Evolutionary conservation across 495 filamentous ascomycete genomes (phyloP).

Genomic region (Aspergillus carlsbadensis): DNA sequence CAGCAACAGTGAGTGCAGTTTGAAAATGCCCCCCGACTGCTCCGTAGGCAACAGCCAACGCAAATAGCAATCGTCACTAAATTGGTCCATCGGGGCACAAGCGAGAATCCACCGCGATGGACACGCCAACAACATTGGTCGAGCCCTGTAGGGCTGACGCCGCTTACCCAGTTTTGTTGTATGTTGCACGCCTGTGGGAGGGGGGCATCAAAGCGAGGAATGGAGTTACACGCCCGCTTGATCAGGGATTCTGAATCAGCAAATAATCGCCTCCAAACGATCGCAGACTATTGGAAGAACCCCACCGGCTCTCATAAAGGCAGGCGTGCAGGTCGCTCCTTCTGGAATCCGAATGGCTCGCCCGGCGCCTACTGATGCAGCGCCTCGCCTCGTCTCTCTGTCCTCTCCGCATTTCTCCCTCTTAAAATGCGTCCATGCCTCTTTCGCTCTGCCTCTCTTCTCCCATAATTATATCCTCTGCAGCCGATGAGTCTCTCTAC

Average conservation of each 20-base stretch:
- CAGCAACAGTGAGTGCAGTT: too few species aligned
- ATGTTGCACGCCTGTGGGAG: too few species aligned
- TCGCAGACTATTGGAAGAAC: neutral
- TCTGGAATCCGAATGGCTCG: neutral
- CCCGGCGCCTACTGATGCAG: neutral
- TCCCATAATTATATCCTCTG: neutral
- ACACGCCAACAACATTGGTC: neutral
- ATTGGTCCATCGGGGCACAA: neutral
- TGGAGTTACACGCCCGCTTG: too few species aligned
- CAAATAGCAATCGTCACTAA: neutral
- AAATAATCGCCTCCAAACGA: neutral
- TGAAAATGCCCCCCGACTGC: neutral
- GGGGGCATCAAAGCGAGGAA: neutral
- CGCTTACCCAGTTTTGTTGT: conserved; percentile 2
- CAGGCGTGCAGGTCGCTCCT: neutral
- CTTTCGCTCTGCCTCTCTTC: neutral
- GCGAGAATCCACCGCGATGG: neutral
- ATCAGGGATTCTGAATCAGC: neutral
- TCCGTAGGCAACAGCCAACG: conserved; percentile 1
- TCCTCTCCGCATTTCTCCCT: too few species aligned
- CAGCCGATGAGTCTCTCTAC: conserved; percentile 15
- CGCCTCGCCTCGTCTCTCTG: neutral
- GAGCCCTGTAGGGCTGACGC: conserved; percentile 26
- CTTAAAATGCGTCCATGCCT: neutral
- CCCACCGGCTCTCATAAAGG: neutral